Conservation (phyloP, 768 basidiomycete species). For the Gymnopilus junonius region DNA sequence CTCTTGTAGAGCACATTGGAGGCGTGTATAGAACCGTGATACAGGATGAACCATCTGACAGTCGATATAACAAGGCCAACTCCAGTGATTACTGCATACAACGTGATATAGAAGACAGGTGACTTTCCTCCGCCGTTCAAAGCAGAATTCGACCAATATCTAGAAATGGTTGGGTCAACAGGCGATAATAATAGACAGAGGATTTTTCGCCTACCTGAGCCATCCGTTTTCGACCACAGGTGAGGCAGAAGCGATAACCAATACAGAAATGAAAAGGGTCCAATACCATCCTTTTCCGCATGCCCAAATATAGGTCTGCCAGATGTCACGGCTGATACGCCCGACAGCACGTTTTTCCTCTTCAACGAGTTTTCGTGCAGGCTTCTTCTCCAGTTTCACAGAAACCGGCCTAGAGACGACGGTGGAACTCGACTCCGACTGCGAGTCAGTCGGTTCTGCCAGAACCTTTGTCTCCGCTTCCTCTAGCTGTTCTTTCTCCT, state of each 20-base stretch:
- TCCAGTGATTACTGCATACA: slow-evolving; percentile 63
- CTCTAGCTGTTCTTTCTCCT: slow-evolving; percentile 52
- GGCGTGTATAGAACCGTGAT: slow-evolving; percentile 66
- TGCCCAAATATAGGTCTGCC: slow-evolving; percentile 47
- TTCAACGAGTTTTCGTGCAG: slow-evolving; percentile 82
- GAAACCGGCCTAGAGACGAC: slow-evolving; percentile 34
- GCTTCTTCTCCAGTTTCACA: slow-evolving; percentile 37
- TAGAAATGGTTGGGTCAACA: slow-evolving; percentile 32
- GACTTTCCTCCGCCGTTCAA: slow-evolving; percentile 44
- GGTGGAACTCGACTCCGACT: slow-evolving; percentile 39
- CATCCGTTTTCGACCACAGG: slow-evolving; percentile 78
- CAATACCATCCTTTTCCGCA: slow-evolving; percentile 59
- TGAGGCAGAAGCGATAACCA: slow-evolving; percentile 60
- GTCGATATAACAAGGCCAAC: slow-evolving; percentile 57
- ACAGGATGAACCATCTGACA: slow-evolving; percentile 36
- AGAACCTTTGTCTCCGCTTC: slow-evolving; percentile 37
- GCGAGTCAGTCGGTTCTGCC: slow-evolving; percentile 51
- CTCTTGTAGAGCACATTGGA: slow-evolving; percentile 63
- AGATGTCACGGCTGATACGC: slow-evolving; percentile 67
- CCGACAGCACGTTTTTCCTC: slow-evolving; percentile 82
- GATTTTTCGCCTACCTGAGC: slow-evolving; percentile 46
- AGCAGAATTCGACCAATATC: slow-evolving; percentile 34
- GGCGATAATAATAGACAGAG: background rate
- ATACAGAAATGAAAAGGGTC: slow-evolving; percentile 53
- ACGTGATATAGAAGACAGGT: slow-evolving; percentile 63